These are phyloP conservation scores for Xenoacremonium recifei DNA, from an alignment of 2,329 filamentous ascomycete genomes.

Conservation along the genomic window DNA sequence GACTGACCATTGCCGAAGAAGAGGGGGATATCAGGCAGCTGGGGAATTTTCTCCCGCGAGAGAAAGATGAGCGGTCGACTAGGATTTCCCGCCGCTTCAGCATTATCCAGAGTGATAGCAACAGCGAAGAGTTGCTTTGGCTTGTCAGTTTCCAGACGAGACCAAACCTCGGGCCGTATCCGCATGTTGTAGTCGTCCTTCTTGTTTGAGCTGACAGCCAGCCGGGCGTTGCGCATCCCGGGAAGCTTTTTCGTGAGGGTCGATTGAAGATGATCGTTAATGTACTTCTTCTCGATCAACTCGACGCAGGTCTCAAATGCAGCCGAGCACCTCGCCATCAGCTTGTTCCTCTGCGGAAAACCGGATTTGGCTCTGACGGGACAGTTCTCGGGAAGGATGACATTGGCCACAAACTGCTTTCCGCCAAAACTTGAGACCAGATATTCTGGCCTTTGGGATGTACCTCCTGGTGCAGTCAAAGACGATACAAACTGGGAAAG, in stretches of 20 bases:
- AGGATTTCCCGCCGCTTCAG: conserved; percentile 53
- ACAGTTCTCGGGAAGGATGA: conserved; percentile 72
- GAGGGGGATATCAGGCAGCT: conserved; percentile 66
- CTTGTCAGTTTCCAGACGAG: conserved; percentile 31
- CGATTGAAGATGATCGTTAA: conserved; percentile 75
- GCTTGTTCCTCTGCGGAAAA: conserved; percentile 63
- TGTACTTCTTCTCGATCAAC: conserved; percentile 62
- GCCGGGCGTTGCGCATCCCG: conserved; percentile 78
- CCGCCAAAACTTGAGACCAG: conserved; percentile 53
- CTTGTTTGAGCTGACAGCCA: conserved; percentile 80
- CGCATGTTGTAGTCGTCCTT: conserved; percentile 73
- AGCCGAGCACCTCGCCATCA: conserved; percentile 80
- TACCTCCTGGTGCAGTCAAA: conserved; percentile 38
- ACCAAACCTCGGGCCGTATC: conserved; percentile 77
- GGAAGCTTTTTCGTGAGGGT: conserved; percentile 70
- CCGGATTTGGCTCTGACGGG: conserved; percentile 69
- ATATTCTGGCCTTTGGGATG: conserved; percentile 53
- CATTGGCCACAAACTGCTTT: conserved; percentile 71
- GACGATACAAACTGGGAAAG: conserved; percentile 73
- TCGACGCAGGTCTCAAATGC: conserved; percentile 79
- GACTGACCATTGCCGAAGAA: conserved; percentile 65
- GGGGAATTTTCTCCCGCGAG: conserved; percentile 63
- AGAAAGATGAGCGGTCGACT: conserved; percentile 69
- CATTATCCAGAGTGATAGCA: conserved; percentile 56
- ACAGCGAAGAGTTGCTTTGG: conserved; percentile 60